A percentile compares a stretch with the other conserved stretches of the same genome.
Conservation (phyloP, 2,329 filamentous ascomycete species). For the Furcasterigmium furcatum region DNA sequence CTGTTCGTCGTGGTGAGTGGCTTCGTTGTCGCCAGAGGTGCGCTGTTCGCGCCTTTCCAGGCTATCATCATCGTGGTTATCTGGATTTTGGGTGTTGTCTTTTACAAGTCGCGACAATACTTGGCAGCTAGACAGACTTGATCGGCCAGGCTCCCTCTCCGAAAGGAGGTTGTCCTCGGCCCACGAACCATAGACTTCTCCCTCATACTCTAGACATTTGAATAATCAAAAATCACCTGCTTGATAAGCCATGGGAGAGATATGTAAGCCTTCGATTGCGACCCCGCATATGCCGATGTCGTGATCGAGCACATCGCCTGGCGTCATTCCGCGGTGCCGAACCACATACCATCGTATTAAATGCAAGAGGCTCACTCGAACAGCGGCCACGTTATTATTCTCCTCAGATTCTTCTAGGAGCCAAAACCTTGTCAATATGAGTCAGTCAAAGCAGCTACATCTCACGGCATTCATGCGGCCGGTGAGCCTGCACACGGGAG, state of each 20-base stretch:
- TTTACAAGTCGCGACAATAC: conserved; percentile 25
- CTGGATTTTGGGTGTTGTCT: conserved; percentile 43
- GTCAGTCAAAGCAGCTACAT: conserved; percentile 35
- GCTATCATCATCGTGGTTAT: conserved; percentile 48
- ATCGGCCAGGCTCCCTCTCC: background rate
- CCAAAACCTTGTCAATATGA: conserved; percentile 6
- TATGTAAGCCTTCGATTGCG: background rate
- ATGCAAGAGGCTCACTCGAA: background rate
- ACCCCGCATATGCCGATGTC: background rate
- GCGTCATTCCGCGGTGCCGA: background rate
- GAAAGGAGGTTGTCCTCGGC: no score
- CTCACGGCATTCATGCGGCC: conserved; percentile 59
- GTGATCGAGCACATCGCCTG: background rate
- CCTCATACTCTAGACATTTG: background rate
- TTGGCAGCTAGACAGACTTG: background rate
- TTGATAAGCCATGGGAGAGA: background rate
- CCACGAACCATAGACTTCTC: background rate
- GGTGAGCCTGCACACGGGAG: conserved; percentile 51
- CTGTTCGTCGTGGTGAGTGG: conserved; percentile 56
- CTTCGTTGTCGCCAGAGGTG: conserved; percentile 56
- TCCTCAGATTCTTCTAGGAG: no score
- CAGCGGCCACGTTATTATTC: no score
- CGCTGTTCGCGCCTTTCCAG: conserved; percentile 54
- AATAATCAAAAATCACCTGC: background rate
- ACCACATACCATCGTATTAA: background rate